A percentile compares a stretch with the other conserved stretches of the same genome.
Conservation (phyloP, 192 early-diverging fungal species). For the Radiomyces spectabilis region DNA sequence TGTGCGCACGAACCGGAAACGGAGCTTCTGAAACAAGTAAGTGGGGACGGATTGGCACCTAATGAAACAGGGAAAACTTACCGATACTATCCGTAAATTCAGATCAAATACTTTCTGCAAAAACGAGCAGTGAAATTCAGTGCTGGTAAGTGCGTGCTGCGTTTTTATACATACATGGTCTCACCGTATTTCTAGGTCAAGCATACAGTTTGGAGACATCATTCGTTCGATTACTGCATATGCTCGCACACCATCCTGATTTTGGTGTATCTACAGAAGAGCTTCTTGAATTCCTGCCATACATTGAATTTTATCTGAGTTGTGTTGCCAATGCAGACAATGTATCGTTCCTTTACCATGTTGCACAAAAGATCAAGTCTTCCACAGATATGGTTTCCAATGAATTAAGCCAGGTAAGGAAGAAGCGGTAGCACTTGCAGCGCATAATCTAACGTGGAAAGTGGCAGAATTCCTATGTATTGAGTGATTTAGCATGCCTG, state of each 20-base stretch:
- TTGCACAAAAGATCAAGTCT: slow-evolving; percentile 71
- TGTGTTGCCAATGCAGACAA: slow-evolving; percentile 75
- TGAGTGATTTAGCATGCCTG: slow-evolving; percentile 78
- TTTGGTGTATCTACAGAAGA: slow-evolving; percentile 43
- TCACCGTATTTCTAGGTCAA: not conserved
- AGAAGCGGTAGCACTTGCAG: not conserved
- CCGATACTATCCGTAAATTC: not conserved
- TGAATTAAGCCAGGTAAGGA: slow-evolving; percentile 41
- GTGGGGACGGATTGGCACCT: no score
- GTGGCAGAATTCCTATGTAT: slow-evolving; percentile 61
- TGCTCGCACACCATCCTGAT: slow-evolving; percentile 84
- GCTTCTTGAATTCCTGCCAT: slow-evolving; percentile 51
- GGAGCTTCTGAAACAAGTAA: slow-evolving; percentile 46
- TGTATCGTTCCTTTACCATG: slow-evolving; percentile 73
- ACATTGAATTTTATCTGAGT: slow-evolving; percentile 82
- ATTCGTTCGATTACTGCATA: slow-evolving; percentile 56
- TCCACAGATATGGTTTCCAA: slow-evolving; percentile 46
- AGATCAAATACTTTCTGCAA: slow-evolving; percentile 9
- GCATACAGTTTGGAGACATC: slow-evolving; percentile 45
- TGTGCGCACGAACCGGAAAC: slow-evolving; percentile 83
- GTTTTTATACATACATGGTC: not conserved
- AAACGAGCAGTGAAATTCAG: not conserved
- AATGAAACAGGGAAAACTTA: not conserved
- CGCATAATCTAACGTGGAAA: not conserved
- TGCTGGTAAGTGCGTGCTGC: not conserved